phyloP scores from a whole-genome alignment of 1,139 yeast species.

The Zhuliangozyma blackwelliae region DNA sequence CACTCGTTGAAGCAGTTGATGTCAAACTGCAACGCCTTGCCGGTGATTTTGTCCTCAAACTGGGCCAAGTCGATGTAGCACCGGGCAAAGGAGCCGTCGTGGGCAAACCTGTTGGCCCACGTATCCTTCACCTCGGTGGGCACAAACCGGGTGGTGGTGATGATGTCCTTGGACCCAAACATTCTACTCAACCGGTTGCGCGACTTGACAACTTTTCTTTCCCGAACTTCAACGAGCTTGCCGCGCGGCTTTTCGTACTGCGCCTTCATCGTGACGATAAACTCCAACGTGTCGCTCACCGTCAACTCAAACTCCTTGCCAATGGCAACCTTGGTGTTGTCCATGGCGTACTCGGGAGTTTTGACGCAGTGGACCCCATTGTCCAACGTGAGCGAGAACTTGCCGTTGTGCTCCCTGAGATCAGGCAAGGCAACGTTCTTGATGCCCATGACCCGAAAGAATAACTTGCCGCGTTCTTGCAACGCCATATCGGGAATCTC shows the following conservation, averaged over 20 bases:
- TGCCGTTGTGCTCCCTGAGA: conserved; percentile 51
- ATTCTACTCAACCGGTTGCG: conserved; percentile 42
- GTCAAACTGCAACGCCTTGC: conserved; percentile 47
- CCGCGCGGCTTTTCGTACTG: conserved; percentile 52
- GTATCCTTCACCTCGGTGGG: conserved; percentile 49
- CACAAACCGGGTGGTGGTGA: conserved; percentile 54
- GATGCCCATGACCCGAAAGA: conserved; percentile 61
- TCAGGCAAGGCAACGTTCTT: conserved; percentile 57
- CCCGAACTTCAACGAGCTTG: conserved; percentile 54
- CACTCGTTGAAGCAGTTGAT: conserved; percentile 78
- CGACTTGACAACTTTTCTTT: conserved; percentile 47
- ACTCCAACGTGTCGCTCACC: conserved; percentile 61
- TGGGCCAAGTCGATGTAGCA: conserved; percentile 63
- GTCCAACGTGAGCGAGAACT: conserved; percentile 70
- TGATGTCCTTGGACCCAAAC: conserved; percentile 46
- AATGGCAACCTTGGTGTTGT: conserved; percentile 39
- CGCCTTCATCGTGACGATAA: conserved; percentile 71
- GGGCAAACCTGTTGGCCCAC: conserved; percentile 60
- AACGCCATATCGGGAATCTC: conserved; percentile 7
- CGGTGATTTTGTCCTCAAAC: conserved; percentile 52
- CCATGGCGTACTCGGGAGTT: conserved; percentile 59
- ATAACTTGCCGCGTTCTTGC: conserved; percentile 70
- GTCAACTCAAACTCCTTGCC: conserved; percentile 84
- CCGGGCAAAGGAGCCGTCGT: conserved; percentile 86
- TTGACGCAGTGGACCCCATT: conserved; percentile 86